Evolutionary conservation across 768 basidiomycete species (phyloP).

Genomic region (Chlorophyllum brunneum): DNA sequence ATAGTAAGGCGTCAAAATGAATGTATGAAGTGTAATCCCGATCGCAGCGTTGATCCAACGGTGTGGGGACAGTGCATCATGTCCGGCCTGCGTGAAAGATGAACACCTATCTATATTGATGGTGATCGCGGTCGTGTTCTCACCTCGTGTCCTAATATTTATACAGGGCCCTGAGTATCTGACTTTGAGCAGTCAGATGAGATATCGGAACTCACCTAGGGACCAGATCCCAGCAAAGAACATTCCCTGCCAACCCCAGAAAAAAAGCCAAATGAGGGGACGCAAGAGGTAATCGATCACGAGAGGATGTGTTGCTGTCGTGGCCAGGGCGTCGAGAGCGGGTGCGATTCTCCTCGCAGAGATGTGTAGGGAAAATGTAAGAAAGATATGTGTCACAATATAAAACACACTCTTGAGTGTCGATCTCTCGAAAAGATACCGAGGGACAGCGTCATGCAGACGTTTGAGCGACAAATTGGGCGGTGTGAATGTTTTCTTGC

Average conservation of each 20-base stretch:
- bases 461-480: constrained; percentile 40
- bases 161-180: neutral
- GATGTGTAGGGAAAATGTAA: constrained; percentile 36
- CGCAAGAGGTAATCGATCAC: constrained; percentile 1
- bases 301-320: neutral
- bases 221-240: constrained; percentile 41
- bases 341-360: constrained; percentile 34
- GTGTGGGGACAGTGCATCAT: constrained; percentile 42
- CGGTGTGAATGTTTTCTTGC: constrained; percentile 33
- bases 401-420: constrained; percentile 42
- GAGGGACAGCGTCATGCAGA: constrained; percentile 45
- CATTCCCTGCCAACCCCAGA: constrained; percentile 51
- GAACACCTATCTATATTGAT: neutral
- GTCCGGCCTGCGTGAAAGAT: constrained; percentile 36
- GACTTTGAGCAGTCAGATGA: neutral
- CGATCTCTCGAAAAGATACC: constrained; percentile 40
- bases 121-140: neutral
- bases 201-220: constrained; percentile 28
- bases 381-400: constrained; percentile 35
- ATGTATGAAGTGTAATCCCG: constrained; percentile 41
- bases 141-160: constrained; percentile 49
- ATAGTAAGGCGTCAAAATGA: constrained; percentile 54
- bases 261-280: constrained; percentile 36
- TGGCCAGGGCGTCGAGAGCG: constrained; percentile 1
- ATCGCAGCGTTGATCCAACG: constrained; percentile 32